Base-by-base conservation (phyloP, 1,284 basidiomycete genomes). In the Boletellus sp. region DNA sequence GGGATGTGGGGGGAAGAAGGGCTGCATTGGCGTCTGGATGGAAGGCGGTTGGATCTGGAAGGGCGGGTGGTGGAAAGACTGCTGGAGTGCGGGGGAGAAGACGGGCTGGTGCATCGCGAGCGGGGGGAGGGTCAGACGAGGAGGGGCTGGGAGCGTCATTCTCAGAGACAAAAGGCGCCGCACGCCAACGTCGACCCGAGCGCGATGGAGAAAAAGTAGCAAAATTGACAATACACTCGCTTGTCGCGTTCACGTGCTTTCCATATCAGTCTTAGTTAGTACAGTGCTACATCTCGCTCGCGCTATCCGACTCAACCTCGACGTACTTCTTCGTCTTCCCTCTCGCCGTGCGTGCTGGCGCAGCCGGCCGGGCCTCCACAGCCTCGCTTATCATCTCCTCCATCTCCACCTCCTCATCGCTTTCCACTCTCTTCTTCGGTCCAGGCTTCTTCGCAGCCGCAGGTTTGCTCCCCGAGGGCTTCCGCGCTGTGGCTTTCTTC, bases 1-100 rank as follows among this genome's bases (percentile, higher is more conserved):
- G 8, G 72, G 74, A 19, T 70, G 73, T 3, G 56, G 61, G 25
- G 73, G 69, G 56, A 87, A 87, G 54, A 74, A 76, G 19, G 76
- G 59, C 58, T 87, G 86, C 72, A 87, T 80, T 36, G 85, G 85
- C 2, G 84, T 87, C 60, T 84, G 84, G 39, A 87, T 63, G 35
- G 74, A 58, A 43, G 61, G 66, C 22, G 58, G 70, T 40, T 58
- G 64, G 51, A 76, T 63, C 21, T 72, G 73, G 53, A 78, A 79
- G 0, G 74, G 68, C 1, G 80, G 76, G 1, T 81, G 78, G 52
- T 78, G 79, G 65, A 78, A 30, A 1, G 80, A 76, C 1, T 81
- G 78, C 51, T 78, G 79, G 65, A 78, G n/a, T n/a, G 29, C 29
- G 27, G 26, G 26, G 14, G 38, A n/a, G 21, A 74, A 88, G 53